A percentile compares a stretch with the other conserved stretches of the same genome.
Conservation (phyloP, 345 rosid genomes). For the Citrus reticulata region DNA sequence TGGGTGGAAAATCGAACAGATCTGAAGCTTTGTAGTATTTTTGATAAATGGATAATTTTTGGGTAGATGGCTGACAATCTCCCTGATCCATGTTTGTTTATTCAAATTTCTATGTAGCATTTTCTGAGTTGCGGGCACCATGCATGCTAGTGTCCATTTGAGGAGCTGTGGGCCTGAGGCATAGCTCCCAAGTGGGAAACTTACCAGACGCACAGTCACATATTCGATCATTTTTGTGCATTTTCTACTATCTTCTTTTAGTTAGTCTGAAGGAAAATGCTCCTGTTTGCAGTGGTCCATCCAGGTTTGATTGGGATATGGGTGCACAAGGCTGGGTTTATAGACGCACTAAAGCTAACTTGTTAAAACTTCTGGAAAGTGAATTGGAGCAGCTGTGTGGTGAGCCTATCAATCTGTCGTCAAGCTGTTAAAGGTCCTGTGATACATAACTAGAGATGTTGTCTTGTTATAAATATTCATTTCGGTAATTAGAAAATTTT, state of each 20-base stretch:
- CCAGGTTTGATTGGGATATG: slow-evolving; percentile 86
- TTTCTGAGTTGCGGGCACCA: too few relatives aligned
- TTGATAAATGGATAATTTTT: too few relatives aligned
- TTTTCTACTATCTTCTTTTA: neutral
- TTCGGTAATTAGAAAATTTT: neutral
- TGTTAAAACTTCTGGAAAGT: slow-evolving; percentile 54
- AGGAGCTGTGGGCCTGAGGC: too few relatives aligned
- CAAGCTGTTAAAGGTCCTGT: neutral
- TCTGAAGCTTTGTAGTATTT: too few relatives aligned
- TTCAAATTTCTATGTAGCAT: neutral
- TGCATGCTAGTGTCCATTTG: too few relatives aligned
- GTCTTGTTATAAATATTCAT: neutral
- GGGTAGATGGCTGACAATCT: too few relatives aligned
- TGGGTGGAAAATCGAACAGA: too few relatives aligned
- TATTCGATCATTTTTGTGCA: too few relatives aligned
- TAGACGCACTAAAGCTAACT: slow-evolving; percentile 62
- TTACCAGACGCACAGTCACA: too few relatives aligned
- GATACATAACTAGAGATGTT: neutral
- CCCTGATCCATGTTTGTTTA: neutral
- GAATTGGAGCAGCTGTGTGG: slow-evolving; percentile 73
- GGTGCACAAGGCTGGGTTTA: slow-evolving; percentile 70
- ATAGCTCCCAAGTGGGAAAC: too few relatives aligned
- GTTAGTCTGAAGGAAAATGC: neutral
- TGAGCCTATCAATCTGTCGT: slow-evolving; percentile 52
- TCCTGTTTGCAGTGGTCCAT: slow-evolving; percentile 64